Conservation (phyloP, 106 monocot species). For the Dendrobium chrysotoxum region DNA sequence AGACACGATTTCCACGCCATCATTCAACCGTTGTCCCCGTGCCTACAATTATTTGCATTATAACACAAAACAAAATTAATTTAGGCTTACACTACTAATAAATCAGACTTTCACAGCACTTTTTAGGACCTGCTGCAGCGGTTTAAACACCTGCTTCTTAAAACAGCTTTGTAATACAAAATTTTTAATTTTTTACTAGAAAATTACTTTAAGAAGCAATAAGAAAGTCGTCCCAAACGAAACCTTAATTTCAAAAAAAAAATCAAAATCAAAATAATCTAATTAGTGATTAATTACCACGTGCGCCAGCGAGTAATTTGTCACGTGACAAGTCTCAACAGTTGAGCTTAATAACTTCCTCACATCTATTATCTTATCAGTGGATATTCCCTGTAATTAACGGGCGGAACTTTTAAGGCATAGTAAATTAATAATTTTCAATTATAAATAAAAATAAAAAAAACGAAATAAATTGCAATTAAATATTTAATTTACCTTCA, state of each 20-base stretch:
- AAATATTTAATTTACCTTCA: slow-evolving; percentile 51
- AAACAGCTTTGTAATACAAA: too few relatives aligned
- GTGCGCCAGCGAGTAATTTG: slow-evolving; percentile 73
- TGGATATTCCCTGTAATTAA: slow-evolving; percentile 68
- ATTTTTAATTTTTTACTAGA: too few relatives aligned
- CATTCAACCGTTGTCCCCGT: slow-evolving; percentile 42
- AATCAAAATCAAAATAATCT: background rate
- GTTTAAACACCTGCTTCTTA: too few relatives aligned
- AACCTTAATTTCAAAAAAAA: background rate
- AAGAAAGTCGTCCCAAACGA: too few relatives aligned
- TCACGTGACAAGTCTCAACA: slow-evolving; percentile 77
- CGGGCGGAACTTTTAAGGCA: background rate
- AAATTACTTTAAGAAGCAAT: too few relatives aligned
- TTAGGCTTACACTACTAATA: background rate
- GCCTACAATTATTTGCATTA: slow-evolving; percentile 21
- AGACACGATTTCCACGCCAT: slow-evolving; percentile 62
- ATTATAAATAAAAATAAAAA: slow-evolving; percentile 3
- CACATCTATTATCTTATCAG: slow-evolving; percentile 81
- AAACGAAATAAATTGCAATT: background rate
- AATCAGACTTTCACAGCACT: too few relatives aligned
- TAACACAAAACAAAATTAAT: background rate
- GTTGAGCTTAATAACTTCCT: slow-evolving; percentile 63
- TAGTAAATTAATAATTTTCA: background rate
- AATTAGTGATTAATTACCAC: slow-evolving; percentile 25
- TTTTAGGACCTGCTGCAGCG: too few relatives aligned